Base-by-base conservation (phyloP, 2,329 filamentous ascomycete genomes). In the Microthyrium microscopicum region DNA sequence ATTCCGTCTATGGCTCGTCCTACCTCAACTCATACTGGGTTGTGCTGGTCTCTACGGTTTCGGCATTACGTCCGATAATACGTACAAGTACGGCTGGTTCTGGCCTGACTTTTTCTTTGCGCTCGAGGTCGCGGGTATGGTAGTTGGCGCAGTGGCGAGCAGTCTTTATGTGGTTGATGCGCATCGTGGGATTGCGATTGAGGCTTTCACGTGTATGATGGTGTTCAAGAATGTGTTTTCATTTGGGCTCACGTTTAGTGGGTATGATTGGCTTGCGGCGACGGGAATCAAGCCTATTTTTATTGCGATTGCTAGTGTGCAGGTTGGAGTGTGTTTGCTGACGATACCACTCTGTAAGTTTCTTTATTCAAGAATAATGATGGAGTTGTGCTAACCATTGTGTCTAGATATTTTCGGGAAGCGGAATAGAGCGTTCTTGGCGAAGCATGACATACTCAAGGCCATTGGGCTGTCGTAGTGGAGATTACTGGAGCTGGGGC, bases 161-260 rank as follows among this genome's bases (percentile, higher is more conserved):
- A 80, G 81, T 1, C 59, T 93, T 17, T 95, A 95, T 49, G 77
- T 94, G 47, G 80, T 93, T 5, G 87, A 94, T 56, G 85, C 85
- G 0, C 87, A 94, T 55, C 76, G 84, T 77, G 58, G 53, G 40
- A 71, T 92, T 36, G 73, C 81, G 1, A 71, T 93, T 30, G 85
- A 94, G 55, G 80, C 75, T 5, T 92, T 93, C 52, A 93, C 84
- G 0, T 81, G 82, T 55, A 70, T 89, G 51, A 68, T 93, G 42
- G 75, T 93, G 34, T 93, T 94, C 64, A 94, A 94, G 57, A 93
- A 94, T 55, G 68, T 94, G 40, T 92, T 94, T 58, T 80, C 76
- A 41, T 94, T 91, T 46, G 71, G 73, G 5, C 60, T 94, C 36
- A 92, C 85, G 0, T 91, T 76, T 51, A 77, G 71, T 43, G 83